These are phyloP conservation scores for Lasiosphaeria miniovina DNA, from an alignment of 495 filamentous ascomycete genomes.

Conservation along the genomic window DNA sequence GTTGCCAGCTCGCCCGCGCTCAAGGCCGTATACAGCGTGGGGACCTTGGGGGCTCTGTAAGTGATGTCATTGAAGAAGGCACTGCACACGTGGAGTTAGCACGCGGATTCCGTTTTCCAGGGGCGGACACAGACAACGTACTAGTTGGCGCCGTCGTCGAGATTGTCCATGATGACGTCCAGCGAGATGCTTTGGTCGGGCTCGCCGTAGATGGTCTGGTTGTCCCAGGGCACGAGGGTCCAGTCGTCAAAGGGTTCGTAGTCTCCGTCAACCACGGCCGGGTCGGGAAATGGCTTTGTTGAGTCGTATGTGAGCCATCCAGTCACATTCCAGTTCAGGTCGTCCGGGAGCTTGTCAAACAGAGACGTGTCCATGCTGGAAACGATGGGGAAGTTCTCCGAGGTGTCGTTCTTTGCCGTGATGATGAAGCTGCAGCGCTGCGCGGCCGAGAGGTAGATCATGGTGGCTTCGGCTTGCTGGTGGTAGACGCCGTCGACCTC, in stretches of 20 bases:
- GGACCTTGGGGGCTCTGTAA: conserved; percentile 72
- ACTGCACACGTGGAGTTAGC: neutral
- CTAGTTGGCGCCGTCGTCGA: conserved; percentile 73
- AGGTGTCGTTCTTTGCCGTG: conserved; percentile 57
- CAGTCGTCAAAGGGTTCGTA: conserved; percentile 68
- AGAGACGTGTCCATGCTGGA: conserved; percentile 55
- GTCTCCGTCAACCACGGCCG: conserved; percentile 46
- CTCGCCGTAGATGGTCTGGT: conserved; percentile 50
- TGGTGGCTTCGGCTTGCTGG: conserved; percentile 54
- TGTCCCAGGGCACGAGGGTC: conserved; percentile 63
- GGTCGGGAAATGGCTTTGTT: conserved; percentile 52
- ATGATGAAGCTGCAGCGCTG: conserved; percentile 69
- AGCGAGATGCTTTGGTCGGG: conserved; percentile 61
- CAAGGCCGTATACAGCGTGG: conserved; percentile 73
- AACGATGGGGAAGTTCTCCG: conserved; percentile 65
- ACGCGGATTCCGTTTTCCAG: too few species aligned
- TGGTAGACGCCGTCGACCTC: conserved; percentile 58
- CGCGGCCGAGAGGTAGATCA: conserved; percentile 65
- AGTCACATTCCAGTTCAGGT: conserved; percentile 72
- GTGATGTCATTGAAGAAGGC: conserved; percentile 81
- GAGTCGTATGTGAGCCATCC: conserved; percentile 77
- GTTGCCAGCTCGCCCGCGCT: conserved; percentile 60
- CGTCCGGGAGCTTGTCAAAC: conserved; percentile 45
- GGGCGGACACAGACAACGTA: conserved; percentile 33
- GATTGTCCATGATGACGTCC: conserved; percentile 66